A percentile compares a stretch with the other conserved stretches of the same genome.
phyloP scores from a whole-genome alignment of 208 protist genomes.

The Blechomonas ayalai region DNA sequence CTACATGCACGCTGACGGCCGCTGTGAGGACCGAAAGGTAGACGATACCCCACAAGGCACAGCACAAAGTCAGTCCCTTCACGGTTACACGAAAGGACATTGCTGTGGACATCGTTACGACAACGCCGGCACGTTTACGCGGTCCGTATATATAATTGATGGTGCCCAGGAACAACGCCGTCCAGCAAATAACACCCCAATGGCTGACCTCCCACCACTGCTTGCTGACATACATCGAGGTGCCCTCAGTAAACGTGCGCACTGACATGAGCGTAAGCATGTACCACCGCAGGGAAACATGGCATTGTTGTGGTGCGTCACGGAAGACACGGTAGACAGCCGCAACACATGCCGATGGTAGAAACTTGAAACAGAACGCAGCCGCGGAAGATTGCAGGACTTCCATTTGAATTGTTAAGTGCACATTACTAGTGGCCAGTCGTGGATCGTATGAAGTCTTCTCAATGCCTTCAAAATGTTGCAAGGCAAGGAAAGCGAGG shows the following conservation, averaged over 20 bases:
- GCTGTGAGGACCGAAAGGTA: constrained; percentile 48
- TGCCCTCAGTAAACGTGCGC: constrained; percentile 21
- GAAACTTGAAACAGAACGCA: constrained; percentile 18
- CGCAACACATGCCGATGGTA: constrained; percentile 36
- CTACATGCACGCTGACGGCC: constrained; percentile 83
- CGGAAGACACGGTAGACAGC: constrained; percentile 40
- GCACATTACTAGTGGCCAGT: constrained; percentile 40
- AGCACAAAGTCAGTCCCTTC: constrained; percentile 37
- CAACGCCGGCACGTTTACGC: constrained; percentile 58
- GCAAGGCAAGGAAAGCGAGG: constrained; percentile 20
- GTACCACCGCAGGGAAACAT: constrained; percentile 80
- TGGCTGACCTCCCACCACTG: constrained; percentile 7
- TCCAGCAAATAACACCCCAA: constrained; percentile 25
- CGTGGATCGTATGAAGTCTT: constrained; percentile 27
- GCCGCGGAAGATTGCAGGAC: constrained; percentile 40
- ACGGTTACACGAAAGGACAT: constrained; percentile 43
- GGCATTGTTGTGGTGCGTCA: constrained; percentile 47
- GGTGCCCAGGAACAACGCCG: constrained; percentile 36
- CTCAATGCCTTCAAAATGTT: constrained; percentile 38
- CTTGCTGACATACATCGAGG: constrained; percentile 31
- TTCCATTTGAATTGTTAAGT: constrained; percentile 76
- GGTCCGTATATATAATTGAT: constrained; percentile 86
- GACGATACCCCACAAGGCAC: constrained; percentile 40
- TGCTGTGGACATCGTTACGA: constrained; percentile 34
- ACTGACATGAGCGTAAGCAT: constrained; percentile 48